Base-by-base conservation (phyloP, 2,329 filamentous ascomycete species). In the Geosmithia flava region DNA sequence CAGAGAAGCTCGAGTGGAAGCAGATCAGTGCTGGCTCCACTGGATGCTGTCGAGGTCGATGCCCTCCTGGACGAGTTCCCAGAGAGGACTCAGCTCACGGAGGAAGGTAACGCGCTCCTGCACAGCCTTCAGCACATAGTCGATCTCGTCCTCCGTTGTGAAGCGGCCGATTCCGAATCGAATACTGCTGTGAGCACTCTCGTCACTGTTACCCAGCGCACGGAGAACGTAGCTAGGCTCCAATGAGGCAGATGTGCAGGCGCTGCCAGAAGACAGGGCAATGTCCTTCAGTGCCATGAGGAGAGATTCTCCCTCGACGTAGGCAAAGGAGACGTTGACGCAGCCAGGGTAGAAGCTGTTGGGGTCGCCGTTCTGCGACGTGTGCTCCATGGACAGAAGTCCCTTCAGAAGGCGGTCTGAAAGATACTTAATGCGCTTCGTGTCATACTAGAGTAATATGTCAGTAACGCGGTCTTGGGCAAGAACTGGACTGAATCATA, bases 221-320 rank as follows among this genome's bases (percentile, higher is more conserved):
- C 93, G 83, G 29, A 98, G 77, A 44, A 98, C 93, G 64, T 98
- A 98, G 64, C 87, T 95, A 16, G 93, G 93, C 66, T 98, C 93
- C 33, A 98, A 72, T 1, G 93, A 98, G 0, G 93, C 93, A 4
- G 91, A 97, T 2, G 93, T 98, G 69, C 93, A 98, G 6, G 93
- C 93, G 60, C 89, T 96, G 49, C 93, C 93, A 0, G 93, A 98
- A 7, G 91, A 97, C 37, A 98, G 72, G 0, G 93, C 93, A 66
- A 98, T 96, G 57, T 98, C 93, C 69, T 98, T 98, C 44, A 98
- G 71, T 0, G 93, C 93, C 93, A 98, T 98, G 53, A 98, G 76
- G 1, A 98, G 82, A 2, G 93, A 97, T 68, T 98, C 93, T 55
- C 93, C 93, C 68, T 98, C 93, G 4, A 98, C 89, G 59, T 98